Percentiles rank a stretch among this genome's conserved stretches.
Conservation (phyloP, 2,329 filamentous ascomycete genomes). For the Diaporthe aspalathi region DNA sequence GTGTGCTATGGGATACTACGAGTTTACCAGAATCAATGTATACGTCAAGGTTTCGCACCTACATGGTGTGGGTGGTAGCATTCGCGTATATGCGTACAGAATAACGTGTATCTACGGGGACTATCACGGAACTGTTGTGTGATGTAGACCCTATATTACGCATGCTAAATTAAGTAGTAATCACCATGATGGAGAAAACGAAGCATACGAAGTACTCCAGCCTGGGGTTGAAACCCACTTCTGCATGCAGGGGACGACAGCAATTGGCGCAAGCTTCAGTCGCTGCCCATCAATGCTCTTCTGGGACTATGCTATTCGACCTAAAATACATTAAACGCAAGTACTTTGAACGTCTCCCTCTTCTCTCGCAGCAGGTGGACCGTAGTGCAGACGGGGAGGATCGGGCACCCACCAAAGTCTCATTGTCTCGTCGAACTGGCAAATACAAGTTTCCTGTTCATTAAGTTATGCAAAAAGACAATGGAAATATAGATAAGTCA, state of each 20-base stretch:
- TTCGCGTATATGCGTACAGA: too few species aligned
- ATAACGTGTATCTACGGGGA: too few species aligned
- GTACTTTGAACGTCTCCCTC: too few species aligned
- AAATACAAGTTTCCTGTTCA: background rate
- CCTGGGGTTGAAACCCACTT: background rate
- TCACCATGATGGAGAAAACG: background rate
- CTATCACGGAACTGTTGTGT: too few species aligned
- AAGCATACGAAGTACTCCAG: background rate
- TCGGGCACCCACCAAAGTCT: fast-evolving
- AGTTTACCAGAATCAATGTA: too few species aligned
- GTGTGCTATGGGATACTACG: too few species aligned
- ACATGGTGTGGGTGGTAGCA: too few species aligned
- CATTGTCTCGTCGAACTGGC: background rate
- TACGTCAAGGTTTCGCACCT: too few species aligned
- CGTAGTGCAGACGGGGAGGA: too few species aligned
- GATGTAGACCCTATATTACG: too few species aligned
- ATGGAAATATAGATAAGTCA: background rate
- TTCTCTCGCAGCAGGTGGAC: background rate
- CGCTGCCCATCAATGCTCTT: background rate
- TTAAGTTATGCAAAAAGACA: too few species aligned
- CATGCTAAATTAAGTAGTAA: too few species aligned
- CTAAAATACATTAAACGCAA: background rate
- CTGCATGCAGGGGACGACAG: background rate
- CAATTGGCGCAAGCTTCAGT: background rate
- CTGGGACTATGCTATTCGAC: background rate